These are phyloP conservation scores for Voacanga thouarsii DNA, from an alignment of 257 asterid species.

Conservation along the genomic window DNA sequence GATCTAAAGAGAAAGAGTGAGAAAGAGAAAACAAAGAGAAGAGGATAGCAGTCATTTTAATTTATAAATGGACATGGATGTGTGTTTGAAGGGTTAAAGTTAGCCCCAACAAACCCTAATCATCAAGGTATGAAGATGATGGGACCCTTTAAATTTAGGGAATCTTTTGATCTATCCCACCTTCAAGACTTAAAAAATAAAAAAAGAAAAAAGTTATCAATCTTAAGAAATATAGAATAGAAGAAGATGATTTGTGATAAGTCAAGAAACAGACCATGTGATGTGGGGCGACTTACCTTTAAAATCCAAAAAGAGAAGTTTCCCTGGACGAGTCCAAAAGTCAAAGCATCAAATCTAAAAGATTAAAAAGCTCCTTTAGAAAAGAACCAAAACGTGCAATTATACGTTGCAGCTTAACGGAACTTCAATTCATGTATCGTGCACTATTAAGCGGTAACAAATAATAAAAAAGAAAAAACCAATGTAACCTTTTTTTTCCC, in stretches of 20 bases:
- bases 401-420: slow-evolving; percentile 34
- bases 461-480: not conserved
- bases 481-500: not conserved
- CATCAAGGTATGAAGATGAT: slow-evolving; percentile 43
- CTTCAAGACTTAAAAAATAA: not conserved
- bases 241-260: slow-evolving; percentile 26
- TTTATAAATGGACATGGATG: slow-evolving; percentile 13
- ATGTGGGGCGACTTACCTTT: slow-evolving; percentile 69
- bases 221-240: not conserved
- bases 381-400: slow-evolving; percentile 67
- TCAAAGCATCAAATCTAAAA: slow-evolving; percentile 68
- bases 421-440: slow-evolving; percentile 23
- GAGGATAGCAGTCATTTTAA: slow-evolving; percentile 23
- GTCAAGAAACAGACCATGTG: slow-evolving; percentile 76
- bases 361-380: slow-evolving; percentile 58
- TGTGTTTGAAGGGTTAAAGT: slow-evolving; percentile 19
- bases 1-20: slow-evolving; percentile 31
- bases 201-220: not conserved
- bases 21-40: not conserved
- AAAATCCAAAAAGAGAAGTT: slow-evolving; percentile 87
- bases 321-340: slow-evolving; percentile 60
- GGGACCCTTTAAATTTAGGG: slow-evolving; percentile 55
- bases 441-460: not conserved
- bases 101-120: slow-evolving; percentile 55
- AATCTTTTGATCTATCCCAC: slow-evolving; percentile 37